A percentile compares a stretch with the other conserved stretches of the same genome.
Conservation (phyloP, 495 filamentous ascomycete genomes). For the Jackrogersella minutella region DNA sequence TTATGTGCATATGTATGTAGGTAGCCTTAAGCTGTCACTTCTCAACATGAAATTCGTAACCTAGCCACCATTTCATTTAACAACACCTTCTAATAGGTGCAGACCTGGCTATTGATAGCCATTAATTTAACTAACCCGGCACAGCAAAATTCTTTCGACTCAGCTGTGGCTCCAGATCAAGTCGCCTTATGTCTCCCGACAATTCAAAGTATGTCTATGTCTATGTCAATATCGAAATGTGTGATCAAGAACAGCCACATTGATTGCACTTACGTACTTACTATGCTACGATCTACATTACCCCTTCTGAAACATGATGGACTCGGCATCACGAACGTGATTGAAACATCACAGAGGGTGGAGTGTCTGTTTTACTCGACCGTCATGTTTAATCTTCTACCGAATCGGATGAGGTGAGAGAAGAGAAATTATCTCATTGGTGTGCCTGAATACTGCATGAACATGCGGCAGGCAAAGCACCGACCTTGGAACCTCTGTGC, state of each 20-base stretch:
- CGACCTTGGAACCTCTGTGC: constrained; percentile 17
- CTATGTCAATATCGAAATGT: constrained; percentile 29
- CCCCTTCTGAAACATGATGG: constrained; percentile 33
- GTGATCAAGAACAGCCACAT: constrained; percentile 9
- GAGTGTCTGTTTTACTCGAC: constrained; percentile 16
- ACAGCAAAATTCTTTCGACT: neutral
- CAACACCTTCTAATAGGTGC: neutral
- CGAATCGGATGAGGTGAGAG: constrained; percentile 21
- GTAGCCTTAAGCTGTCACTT: neutral
- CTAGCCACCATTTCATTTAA: neutral
- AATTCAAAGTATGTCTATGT: neutral
- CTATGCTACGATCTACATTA: constrained; percentile 17
- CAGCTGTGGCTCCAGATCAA: constrained; percentile 11
- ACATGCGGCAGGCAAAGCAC: constrained; percentile 33
- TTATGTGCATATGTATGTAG: neutral
- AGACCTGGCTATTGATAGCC: constrained; percentile 4
- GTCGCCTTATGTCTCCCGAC: neutral
- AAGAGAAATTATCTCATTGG: constrained; percentile 29
- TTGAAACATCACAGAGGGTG: constrained; percentile 35
- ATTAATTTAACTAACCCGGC: constrained; percentile 20
- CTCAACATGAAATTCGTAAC: constrained; percentile 12
- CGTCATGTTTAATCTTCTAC: constrained; percentile 16
- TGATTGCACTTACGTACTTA: constrained; percentile 3
- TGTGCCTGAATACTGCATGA: constrained; percentile 39
- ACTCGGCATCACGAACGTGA: constrained; percentile 26